phyloP scores from a whole-genome alignment of 495 filamentous ascomycete genomes.

The Aspergillus indologenus region DNA sequence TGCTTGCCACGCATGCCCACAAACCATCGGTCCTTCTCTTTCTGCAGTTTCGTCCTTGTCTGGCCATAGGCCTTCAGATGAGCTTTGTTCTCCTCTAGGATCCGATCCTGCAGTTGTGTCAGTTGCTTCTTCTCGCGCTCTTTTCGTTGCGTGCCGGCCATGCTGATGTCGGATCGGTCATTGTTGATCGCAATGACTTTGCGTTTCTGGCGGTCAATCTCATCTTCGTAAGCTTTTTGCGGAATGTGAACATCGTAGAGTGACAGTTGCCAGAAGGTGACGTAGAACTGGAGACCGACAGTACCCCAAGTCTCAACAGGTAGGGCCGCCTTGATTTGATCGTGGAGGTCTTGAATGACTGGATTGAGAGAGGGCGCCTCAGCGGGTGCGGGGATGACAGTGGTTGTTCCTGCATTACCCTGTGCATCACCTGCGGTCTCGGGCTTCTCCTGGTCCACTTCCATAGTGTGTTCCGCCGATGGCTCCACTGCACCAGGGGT shows the following conservation, averaged over 20 bases:
- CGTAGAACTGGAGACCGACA: conserved; percentile 74
- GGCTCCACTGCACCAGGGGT: conserved; percentile 16
- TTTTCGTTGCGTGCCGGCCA: conserved; percentile 59
- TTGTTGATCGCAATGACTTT: conserved; percentile 58
- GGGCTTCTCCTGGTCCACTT: conserved; percentile 37
- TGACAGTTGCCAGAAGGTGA: conserved; percentile 89
- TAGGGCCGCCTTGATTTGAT: conserved; percentile 59
- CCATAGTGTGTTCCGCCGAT: conserved; percentile 28
- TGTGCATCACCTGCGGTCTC: conserved; percentile 10
- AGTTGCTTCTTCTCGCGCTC: conserved; percentile 60
- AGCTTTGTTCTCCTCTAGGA: conserved; percentile 67
- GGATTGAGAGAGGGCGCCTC: conserved; percentile 58
- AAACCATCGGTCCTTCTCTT: conserved; percentile 83
- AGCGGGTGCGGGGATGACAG: conserved; percentile 10
- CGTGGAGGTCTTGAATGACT: conserved; percentile 71
- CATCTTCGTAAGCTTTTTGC: conserved; percentile 67
- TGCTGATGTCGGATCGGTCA: conserved; percentile 69
- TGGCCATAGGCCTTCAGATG: conserved; percentile 63
- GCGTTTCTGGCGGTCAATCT: conserved; percentile 60
- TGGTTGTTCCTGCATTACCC: conserved; percentile 9
- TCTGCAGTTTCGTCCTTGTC: conserved; percentile 59
- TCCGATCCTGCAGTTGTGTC: conserved; percentile 54
- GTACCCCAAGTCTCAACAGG: conserved; percentile 61
- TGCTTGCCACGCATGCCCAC: conserved; percentile 55
- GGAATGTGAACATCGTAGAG: conserved; percentile 76